Percentiles rank a stretch among this genome's conserved stretches.
Conservation (phyloP, 495 filamentous ascomycete species). For the Penicillium steckii region DNA sequence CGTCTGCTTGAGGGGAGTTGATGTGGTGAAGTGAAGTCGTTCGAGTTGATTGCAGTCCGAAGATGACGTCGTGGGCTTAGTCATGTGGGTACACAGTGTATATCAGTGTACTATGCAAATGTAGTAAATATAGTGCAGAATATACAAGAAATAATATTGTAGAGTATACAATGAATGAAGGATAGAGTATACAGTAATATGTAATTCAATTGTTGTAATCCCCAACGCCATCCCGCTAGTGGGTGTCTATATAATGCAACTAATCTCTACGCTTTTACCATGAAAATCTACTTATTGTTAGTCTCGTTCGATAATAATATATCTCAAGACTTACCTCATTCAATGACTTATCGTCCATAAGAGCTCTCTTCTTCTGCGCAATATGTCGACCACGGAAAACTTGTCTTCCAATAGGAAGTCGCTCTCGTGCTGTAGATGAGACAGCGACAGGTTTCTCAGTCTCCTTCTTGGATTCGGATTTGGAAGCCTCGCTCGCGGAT, state of each 20-base stretch:
- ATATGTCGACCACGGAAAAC: constrained; percentile 69
- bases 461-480: constrained; percentile 21
- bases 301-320: background rate
- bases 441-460: constrained; percentile 17
- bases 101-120: background rate
- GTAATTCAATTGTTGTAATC: background rate
- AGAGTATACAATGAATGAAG: too few relatives aligned
- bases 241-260: constrained; percentile 7
- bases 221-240: constrained; percentile 8
- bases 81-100: background rate
- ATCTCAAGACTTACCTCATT: constrained; percentile 60
- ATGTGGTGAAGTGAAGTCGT: background rate
- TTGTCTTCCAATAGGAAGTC: constrained; percentile 54
- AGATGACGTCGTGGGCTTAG: constrained; percentile 12
- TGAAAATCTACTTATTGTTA: constrained; percentile 58
- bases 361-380: constrained; percentile 72
- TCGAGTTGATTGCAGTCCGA: background rate
- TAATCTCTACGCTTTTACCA: constrained; percentile 57
- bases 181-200: background rate
- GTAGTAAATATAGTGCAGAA: constrained; percentile 1
- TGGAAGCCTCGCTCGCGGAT: constrained; percentile 6
- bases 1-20: background rate
- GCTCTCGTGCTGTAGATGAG: constrained; percentile 35
- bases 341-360: constrained; percentile 67
- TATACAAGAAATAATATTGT: background rate